Percentiles rank a stretch among this genome's conserved stretches.
These are phyloP conservation scores for Lentinula sp. DNA, from an alignment of 768 basidiomycete species.

Conservation along the genomic window DNA sequence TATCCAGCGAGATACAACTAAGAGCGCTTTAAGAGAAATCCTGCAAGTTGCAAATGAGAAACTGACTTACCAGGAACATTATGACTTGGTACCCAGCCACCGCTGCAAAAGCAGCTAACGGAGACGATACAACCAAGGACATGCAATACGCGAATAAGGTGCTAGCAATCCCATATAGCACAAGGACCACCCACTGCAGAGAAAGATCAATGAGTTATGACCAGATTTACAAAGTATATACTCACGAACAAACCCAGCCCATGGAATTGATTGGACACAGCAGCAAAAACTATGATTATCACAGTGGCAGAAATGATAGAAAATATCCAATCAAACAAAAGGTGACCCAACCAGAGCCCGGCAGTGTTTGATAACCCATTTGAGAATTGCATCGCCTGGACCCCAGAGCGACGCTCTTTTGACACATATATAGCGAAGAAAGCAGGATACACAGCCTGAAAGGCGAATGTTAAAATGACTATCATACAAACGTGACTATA, in stretches of 20 bases:
- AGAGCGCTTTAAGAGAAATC: background rate
- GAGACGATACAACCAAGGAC: slow-evolving; percentile 54
- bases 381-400: slow-evolving; percentile 79
- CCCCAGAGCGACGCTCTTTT: slow-evolving; percentile 60
- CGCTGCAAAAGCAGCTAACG: slow-evolving; percentile 67
- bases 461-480: background rate
- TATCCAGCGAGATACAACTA: slow-evolving; percentile 65
- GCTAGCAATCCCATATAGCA: slow-evolving; percentile 64
- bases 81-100: slow-evolving; percentile 71
- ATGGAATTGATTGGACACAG: slow-evolving; percentile 54
- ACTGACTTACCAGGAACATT: slow-evolving; percentile 56
- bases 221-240: background rate
- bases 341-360: slow-evolving; percentile 75
- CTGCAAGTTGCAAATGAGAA: background rate
- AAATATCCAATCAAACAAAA: slow-evolving; percentile 64
- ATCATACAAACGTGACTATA: background rate
- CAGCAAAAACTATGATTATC: slow-evolving; percentile 56
- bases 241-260: slow-evolving; percentile 60
- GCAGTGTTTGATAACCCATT: slow-evolving; percentile 67
- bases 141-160: slow-evolving; percentile 66
- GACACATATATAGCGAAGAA: slow-evolving; percentile 78
- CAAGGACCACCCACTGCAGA: slow-evolving; percentile 60
- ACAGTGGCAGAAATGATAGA: slow-evolving; percentile 56
- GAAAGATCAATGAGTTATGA: background rate
- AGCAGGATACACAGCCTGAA: slow-evolving; percentile 70